Evolutionary conservation across 1,139 yeast species (phyloP), one percentile per base, ranked within the genome.

Genomic region (Taiozyma sp.): DNA sequence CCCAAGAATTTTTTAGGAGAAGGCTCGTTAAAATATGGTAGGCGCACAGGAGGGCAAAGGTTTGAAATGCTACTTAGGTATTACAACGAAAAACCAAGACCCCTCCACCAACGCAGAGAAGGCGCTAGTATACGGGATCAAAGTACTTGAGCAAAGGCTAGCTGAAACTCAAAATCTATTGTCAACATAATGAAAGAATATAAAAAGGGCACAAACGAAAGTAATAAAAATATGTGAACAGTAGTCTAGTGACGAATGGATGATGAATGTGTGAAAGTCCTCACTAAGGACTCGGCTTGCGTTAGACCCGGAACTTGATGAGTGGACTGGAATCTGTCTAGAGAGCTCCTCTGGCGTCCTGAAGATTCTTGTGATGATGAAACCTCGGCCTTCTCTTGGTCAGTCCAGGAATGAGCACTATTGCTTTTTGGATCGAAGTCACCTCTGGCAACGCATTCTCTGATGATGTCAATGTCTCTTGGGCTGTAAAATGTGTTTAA

Each of bases 401-500:
- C 51, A 36, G 22, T 30, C 24, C 23, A 28, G 38, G 43, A 27
- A 16, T 44, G 43, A 24, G 28, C 36, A 8, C 46, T 78, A 78
- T 40, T 41, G 24, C 27, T 51, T 1, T 27, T 32, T 43, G 55
- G 61, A 55, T 72, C 78, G 52, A 76, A 79, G 58, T 80, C 83
- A 14, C 88, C 88, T 51, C 75, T 69, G 32, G 70, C 70, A 39
- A 76, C 81, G 64, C 86, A 80, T 69, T 93, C 98, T 58, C 98
- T 77, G 53, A 93, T 79, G 57, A 93, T 83, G 65, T 93, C 98
- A 54, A 88, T 75, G 67, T 93, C 98, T 48, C 74, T 73, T 7
- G 99, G 99, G 61, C 69, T 71, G 65, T 76, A 82, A 45, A 87
- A 68, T 58, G 81, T 84, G 60, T 78, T 81, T 44, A 80, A 65